Evolutionary conservation across 1,139 yeast species (phyloP).

Genomic region (Lodderomyces jiufengensis): DNA sequence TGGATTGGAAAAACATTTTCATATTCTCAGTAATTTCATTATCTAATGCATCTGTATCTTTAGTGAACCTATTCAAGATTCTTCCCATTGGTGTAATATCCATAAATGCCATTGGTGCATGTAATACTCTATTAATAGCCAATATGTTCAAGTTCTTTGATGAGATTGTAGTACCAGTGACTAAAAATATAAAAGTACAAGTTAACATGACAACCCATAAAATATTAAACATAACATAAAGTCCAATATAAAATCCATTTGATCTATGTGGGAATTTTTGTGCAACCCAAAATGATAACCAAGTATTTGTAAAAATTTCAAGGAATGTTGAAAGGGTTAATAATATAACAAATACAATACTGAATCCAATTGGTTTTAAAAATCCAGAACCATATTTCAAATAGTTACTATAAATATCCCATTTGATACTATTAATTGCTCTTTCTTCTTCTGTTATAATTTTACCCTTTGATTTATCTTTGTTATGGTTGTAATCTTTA

Average conservation of each 20-base stretch:
- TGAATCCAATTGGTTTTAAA: constrained; percentile 22
- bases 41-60: constrained; percentile 81
- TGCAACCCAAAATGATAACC: constrained; percentile 85
- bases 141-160: constrained; percentile 40
- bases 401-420: constrained; percentile 41
- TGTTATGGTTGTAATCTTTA: constrained; percentile 17
- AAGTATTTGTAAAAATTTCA: constrained; percentile 65
- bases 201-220: constrained; percentile 35
- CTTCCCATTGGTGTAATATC: constrained; percentile 63
- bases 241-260: constrained; percentile 65
- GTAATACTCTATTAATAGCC: constrained; percentile 40
- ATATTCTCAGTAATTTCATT: constrained; percentile 64
- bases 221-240: constrained; percentile 57
- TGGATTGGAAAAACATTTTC: constrained; percentile 47
- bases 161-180: constrained; percentile 49
- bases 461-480: constrained; percentile 28
- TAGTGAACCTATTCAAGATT: constrained; percentile 61
- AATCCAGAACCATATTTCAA: constrained; percentile 56
- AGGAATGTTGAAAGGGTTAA: constrained; percentile 50
- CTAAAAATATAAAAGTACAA: constrained; percentile 44
- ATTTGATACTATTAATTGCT: constrained; percentile 38
- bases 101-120: constrained; percentile 56
- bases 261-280: constrained; percentile 45
- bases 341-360: constrained; percentile 12
- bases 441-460: constrained; percentile 29